Evolutionary conservation across 805 yeast species (phyloP), one percentile per base, ranked within the genome.

Genomic region (Lachancea lanzarotensis): DNA sequence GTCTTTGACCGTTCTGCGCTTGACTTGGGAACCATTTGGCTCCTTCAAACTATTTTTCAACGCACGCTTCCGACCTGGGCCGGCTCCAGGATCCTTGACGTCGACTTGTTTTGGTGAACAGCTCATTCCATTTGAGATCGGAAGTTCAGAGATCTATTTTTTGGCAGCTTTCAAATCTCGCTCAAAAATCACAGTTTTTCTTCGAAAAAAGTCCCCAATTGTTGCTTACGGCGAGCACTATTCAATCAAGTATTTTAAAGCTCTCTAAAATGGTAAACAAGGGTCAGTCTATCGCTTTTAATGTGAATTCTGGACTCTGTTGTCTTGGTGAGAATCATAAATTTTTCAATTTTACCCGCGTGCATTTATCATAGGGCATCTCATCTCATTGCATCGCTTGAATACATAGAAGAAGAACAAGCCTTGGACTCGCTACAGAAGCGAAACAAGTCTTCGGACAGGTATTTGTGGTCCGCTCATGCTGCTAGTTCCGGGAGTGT

Each of bases 101-200:
- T 30, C 27, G 36, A 40, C n/a, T 18, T 29, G 33, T 16, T 26
- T 29, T 29, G 39, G 37, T 44, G 40, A 44, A 34, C 27, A 38
- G 47, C 47, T 44, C 47, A 34, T 37, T 25, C 20, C 47, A 44
- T 44, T 11, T 32, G 42, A 43, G 33, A 35, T 35, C 38, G 27
- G 18, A 3, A 13, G 18, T 25, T 7, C n/a, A 19, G 3, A 13
- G 35, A 3, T 32, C 19, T 32, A 32, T 11, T 13, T 4, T 32
- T 11, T 15, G 33, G 16, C 35, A 32, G 19, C 11, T 15, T 11
- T 15, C 35, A 6, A 32, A 32, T 5, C 5, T 15, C 11, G 15
- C 38, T 19, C 38, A 17, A 35, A 35, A 19, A 19, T 18, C 5
- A 19, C 38, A 26, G 27, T 7, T 11, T 12, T 7, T 20, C 25